These are phyloP conservation scores for Tagetes patula DNA, from an alignment of 129 eudicot species.

Conservation along the genomic window DNA sequence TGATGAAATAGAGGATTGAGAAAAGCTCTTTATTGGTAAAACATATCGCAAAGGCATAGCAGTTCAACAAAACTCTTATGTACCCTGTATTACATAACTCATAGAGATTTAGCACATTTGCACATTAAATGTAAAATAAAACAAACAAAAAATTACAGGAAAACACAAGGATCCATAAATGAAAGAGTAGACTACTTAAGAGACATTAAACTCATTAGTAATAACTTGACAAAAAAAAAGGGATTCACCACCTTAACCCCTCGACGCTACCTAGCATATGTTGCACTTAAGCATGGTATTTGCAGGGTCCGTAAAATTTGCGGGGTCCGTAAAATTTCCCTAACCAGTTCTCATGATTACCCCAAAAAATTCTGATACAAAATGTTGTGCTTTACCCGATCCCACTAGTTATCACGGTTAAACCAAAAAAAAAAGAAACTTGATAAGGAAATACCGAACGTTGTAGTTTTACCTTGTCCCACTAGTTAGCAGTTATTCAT, in stretches of 20 bases:
- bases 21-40: slow-evolving; percentile 74
- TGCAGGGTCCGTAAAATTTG: no score
- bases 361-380: neutral
- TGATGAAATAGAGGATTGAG: slow-evolving; percentile 74
- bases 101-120: neutral
- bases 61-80: slow-evolving; percentile 75
- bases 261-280: no score
- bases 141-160: neutral
- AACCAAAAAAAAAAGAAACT: no score
- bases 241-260: no score
- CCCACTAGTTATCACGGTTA: no score
- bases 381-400: no score
- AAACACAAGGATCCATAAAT: neutral
- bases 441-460: no score
- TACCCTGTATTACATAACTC: slow-evolving; percentile 55
- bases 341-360: neutral
- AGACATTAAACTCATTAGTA: neutral
- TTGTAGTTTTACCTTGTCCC: neutral
- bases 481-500: neutral
- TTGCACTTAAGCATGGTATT: no score
- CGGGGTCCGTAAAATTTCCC: neutral
- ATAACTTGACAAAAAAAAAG: neutral
- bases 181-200: slow-evolving; percentile 2
- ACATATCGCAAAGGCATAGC: slow-evolving; percentile 82
- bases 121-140: neutral